phyloP scores from a whole-genome alignment of 805 yeast species.

The Metschnikowia proteae region DNA sequence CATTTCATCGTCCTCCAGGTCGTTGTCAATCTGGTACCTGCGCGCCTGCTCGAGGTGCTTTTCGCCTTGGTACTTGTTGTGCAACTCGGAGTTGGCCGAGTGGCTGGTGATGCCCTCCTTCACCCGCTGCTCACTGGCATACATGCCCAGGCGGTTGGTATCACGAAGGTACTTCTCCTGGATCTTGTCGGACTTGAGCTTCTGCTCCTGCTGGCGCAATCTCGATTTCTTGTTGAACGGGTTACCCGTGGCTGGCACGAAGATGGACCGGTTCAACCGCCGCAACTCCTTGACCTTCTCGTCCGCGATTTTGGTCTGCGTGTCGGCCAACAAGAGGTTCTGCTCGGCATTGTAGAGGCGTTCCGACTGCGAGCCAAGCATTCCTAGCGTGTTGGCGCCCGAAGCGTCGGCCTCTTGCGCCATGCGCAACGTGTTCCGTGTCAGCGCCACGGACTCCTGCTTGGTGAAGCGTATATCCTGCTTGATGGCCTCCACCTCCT shows the following conservation, averaged over 20 bases:
- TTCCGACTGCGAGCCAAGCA: constrained; percentile 93
- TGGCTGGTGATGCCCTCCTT: constrained; percentile 52
- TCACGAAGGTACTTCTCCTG: constrained; percentile 63
- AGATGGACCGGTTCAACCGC: constrained; percentile 73
- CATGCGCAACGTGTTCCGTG: constrained; percentile 71
- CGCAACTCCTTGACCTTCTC: constrained; percentile 76
- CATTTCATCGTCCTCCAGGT: constrained; percentile 88
- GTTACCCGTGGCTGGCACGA: constrained; percentile 73
- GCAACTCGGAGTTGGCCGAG: constrained; percentile 34
- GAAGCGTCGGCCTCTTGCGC: constrained; percentile 47
- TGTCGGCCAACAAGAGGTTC: constrained; percentile 69
- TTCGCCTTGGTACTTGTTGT: constrained; percentile 50
- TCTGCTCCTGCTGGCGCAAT: constrained; percentile 68
- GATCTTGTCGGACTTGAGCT: constrained; percentile 56
- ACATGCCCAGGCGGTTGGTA: constrained; percentile 53
- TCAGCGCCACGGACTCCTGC: constrained; percentile 80
- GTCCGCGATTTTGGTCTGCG: constrained; percentile 78
- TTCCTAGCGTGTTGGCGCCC: constrained; percentile 72
- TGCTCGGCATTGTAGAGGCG: constrained; percentile 76
- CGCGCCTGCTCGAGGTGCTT: constrained; percentile 54
- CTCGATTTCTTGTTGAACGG: constrained; percentile 86
- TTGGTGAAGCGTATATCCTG: constrained; percentile 79
- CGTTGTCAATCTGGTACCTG: constrained; percentile 80
- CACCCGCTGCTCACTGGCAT: constrained; percentile 65
- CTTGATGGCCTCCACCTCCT: constrained; percentile 82